phyloP scores from a whole-genome alignment of 179 eudicot genomes.

The Patellifolia procumbens region DNA sequence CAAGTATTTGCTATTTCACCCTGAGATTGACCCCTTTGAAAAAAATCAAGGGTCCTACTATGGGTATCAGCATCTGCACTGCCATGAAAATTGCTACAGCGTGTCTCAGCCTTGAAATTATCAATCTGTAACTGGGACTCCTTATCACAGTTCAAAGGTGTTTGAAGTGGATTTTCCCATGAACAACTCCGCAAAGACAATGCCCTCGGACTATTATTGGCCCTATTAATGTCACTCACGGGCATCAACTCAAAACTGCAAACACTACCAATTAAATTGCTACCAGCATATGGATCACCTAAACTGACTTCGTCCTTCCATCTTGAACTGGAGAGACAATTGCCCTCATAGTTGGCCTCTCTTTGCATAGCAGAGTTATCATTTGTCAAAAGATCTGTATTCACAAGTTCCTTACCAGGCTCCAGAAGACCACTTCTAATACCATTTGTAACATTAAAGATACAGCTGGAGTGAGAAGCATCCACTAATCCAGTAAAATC shows the following conservation, averaged over 20 bases:
- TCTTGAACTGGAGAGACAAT: slow-evolving; percentile 29
- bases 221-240: slow-evolving; percentile 22
- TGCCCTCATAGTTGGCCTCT: slow-evolving; percentile 22
- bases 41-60: slow-evolving; percentile 26
- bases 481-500: slow-evolving; percentile 9
- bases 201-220: slow-evolving; percentile 17
- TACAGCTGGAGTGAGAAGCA: slow-evolving; percentile 7
- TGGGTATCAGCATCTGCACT: slow-evolving; percentile 35
- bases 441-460: neutral
- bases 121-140: slow-evolving; percentile 34
- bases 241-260: slow-evolving; percentile 15
- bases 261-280: slow-evolving; percentile 21
- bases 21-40: slow-evolving; percentile 29
- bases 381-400: slow-evolving; percentile 26
- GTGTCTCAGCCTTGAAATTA: slow-evolving; percentile 28
- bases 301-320: slow-evolving; percentile 37
- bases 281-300: slow-evolving; percentile 31
- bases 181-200: slow-evolving; percentile 43
- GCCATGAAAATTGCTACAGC: slow-evolving; percentile 30
- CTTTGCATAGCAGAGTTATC: slow-evolving; percentile 30
- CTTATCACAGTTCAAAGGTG: slow-evolving; percentile 32
- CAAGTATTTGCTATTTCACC: slow-evolving; percentile 30
- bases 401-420: slow-evolving; percentile 26
- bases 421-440: slow-evolving; percentile 14
- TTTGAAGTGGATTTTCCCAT: slow-evolving; percentile 35